Evolutionary conservation across 768 basidiomycete species (phyloP).

Genomic region (Glaciozyma martinii): DNA sequence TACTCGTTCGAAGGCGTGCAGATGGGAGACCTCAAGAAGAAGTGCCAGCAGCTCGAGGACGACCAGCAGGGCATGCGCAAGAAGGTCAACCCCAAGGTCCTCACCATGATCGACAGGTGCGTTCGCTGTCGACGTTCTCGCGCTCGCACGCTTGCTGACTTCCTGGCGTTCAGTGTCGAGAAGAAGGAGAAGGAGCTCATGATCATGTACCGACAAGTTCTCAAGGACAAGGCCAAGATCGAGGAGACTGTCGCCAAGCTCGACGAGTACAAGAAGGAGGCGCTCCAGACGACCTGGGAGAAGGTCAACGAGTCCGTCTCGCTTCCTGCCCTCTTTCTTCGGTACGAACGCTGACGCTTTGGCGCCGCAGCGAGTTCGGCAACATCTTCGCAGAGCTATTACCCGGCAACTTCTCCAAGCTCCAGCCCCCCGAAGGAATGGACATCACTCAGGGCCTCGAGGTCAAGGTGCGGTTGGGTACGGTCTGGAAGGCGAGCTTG

Average conservation of each 20-base stretch:
- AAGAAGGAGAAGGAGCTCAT: constrained; percentile 78
- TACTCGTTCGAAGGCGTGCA: constrained; percentile 71
- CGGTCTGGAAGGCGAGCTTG: constrained; percentile 94
- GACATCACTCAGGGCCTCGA: constrained; percentile 92
- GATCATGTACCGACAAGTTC: constrained; percentile 77
- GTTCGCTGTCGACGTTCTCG: constrained; percentile 33
- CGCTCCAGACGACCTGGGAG: constrained; percentile 88
- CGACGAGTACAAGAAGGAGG: constrained; percentile 87
- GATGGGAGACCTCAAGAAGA: constrained; percentile 52
- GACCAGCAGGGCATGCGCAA: constrained; percentile 82
- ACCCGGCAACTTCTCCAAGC: constrained; percentile 91
- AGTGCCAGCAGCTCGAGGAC: constrained; percentile 63
- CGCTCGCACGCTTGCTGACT: not conserved
- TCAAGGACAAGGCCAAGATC: constrained; percentile 90
- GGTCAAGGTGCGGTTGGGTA: constrained; percentile 90
- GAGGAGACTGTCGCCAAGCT: constrained; percentile 87
- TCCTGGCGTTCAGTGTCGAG: constrained; percentile 58
- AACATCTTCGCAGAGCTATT: constrained; percentile 89
- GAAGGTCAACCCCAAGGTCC: constrained; percentile 88
- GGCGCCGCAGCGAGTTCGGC: constrained; percentile 72
- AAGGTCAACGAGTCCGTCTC: constrained; percentile 75
- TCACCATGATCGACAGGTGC: constrained; percentile 91
- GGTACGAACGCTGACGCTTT: not conserved
- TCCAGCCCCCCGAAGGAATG: constrained; percentile 85
- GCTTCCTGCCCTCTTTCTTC: not conserved